A percentile compares a stretch with the other conserved stretches of the same genome.
These are phyloP conservation scores for Tieghemostelium lacteum DNA, from an alignment of 78 protist species.

Conservation along the genomic window DNA sequence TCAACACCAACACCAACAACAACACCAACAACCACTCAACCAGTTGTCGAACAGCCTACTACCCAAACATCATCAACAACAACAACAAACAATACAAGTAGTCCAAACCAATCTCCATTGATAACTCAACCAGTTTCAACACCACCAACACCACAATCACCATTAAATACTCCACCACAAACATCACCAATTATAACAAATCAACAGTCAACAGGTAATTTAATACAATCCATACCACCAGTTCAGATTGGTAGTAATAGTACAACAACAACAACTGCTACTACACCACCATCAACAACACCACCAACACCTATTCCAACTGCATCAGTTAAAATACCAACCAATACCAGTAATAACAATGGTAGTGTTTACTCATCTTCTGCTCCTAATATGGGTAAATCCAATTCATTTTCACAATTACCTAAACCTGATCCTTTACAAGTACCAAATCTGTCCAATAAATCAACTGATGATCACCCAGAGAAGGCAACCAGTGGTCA, in stretches of 20 bases:
- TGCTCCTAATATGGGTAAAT: constrained; percentile 5
- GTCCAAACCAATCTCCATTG: background rate
- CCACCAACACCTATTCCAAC: constrained; percentile 5
- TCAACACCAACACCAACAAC: too few species aligned
- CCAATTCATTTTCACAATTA: background rate
- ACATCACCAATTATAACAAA: background rate
- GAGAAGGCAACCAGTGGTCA: constrained; percentile 18
- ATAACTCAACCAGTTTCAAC: background rate
- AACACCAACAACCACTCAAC: too few species aligned
- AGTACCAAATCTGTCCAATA: constrained; percentile 13
- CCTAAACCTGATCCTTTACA: constrained; percentile 26
- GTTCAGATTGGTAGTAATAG: background rate
- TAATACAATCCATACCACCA: background rate
- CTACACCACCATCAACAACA: too few species aligned
- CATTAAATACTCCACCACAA: background rate
- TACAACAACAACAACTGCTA: too few species aligned
- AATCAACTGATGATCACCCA: constrained; percentile 1
- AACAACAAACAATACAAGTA: too few species aligned
- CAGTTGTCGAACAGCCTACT: too few species aligned
- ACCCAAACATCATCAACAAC: too few species aligned
- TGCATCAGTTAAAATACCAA: too few species aligned
- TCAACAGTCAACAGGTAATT: background rate
- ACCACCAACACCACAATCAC: background rate
- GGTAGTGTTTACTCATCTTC: constrained; percentile 10
- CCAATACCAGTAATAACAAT: background rate